These are phyloP conservation scores for Rugiboletus extremiorientalis DNA, from an alignment of 1,284 basidiomycete species.

Conservation along the genomic window DNA sequence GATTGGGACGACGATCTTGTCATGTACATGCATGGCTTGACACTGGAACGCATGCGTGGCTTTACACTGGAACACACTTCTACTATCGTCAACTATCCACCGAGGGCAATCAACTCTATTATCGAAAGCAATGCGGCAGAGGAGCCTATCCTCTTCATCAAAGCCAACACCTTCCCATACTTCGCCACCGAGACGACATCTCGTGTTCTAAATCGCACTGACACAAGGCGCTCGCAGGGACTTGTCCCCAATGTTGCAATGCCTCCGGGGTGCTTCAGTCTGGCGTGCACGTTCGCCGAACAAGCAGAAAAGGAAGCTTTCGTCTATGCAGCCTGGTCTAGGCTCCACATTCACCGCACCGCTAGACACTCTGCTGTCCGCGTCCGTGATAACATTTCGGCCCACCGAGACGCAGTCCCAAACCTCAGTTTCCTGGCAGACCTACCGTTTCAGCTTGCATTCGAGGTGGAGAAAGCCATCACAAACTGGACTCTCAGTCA, in stretches of 20 bases:
- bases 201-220: neutral
- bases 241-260: slow-evolving; percentile 27
- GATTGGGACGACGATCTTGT: neutral
- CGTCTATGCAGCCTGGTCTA: slow-evolving; percentile 21
- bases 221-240: slow-evolving; percentile 25
- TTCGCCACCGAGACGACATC: slow-evolving; percentile 13
- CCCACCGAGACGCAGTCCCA: neutral
- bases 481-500: slow-evolving; percentile 28
- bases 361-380: neutral
- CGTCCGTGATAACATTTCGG: slow-evolving; percentile 14
- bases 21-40: slow-evolving; percentile 7
- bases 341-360: slow-evolving; percentile 25
- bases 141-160: slow-evolving; percentile 24
- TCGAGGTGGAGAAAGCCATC: slow-evolving; percentile 41
- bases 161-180: slow-evolving; percentile 23
- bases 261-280: slow-evolving; percentile 30
- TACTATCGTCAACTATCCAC: slow-evolving; percentile 21
- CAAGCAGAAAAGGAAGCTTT: slow-evolving; percentile 30
- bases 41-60: too few species aligned
- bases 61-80: too few species aligned
- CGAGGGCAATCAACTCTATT: slow-evolving; percentile 12
- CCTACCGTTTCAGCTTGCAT: slow-evolving; percentile 39
- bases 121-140: slow-evolving; percentile 9
- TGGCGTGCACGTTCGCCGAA: slow-evolving; percentile 30
- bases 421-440: slow-evolving; percentile 26